Evolutionary conservation across 2,329 filamentous ascomycete genomes (phyloP).

Genomic region (Paecilomyces sp.): DNA sequence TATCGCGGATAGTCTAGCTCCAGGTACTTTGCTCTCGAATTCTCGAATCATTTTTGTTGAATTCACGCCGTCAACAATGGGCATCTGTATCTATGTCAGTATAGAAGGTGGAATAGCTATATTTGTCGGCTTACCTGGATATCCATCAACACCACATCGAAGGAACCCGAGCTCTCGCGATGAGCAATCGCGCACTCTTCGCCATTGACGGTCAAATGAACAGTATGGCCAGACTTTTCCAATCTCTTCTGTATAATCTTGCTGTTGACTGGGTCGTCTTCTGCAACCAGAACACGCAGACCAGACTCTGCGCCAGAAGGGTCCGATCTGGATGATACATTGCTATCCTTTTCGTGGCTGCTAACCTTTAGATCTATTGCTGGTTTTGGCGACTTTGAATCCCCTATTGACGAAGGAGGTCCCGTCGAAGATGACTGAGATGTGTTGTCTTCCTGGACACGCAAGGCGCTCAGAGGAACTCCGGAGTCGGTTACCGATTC

Average conservation of each 20-base stretch:
- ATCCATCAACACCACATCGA: slow-evolving; percentile 83
- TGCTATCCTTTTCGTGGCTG: background rate
- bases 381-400: background rate
- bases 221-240: slow-evolving; percentile 66
- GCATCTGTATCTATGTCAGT: slow-evolving; percentile 58
- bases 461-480: slow-evolving; percentile 22
- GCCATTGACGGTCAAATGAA: slow-evolving; percentile 70
- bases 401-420: background rate
- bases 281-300: slow-evolving; percentile 63
- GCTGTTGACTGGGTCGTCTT: slow-evolving; percentile 84
- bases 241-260: slow-evolving; percentile 72
- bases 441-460: slow-evolving; percentile 17
- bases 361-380: background rate
- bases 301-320: background rate
- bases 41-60: slow-evolving; percentile 79
- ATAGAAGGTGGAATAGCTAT: background rate
- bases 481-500: slow-evolving; percentile 26
- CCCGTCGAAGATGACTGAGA: slow-evolving; percentile 5
- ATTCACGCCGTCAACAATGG: slow-evolving; percentile 75
- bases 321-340: background rate
- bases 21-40: slow-evolving; percentile 53
- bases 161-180: slow-evolving; percentile 53
- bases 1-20: slow-evolving; percentile 50
- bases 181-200: slow-evolving; percentile 73
- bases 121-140: slow-evolving; percentile 64